These are phyloP conservation scores for Alternaria metachromatica DNA, from an alignment of 2,329 filamentous ascomycete species.

Conservation along the genomic window DNA sequence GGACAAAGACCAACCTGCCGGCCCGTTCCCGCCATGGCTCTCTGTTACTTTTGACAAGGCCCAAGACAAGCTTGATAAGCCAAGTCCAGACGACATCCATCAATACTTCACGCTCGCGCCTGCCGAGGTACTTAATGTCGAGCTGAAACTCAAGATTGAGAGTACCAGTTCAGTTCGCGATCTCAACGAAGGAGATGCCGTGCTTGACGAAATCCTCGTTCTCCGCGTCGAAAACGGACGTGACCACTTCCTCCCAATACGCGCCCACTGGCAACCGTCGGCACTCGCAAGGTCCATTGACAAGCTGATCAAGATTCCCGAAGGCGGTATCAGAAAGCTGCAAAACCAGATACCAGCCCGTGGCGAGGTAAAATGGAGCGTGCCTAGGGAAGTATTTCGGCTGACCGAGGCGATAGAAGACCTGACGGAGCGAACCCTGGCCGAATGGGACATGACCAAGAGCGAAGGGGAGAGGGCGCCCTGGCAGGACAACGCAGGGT, in stretches of 20 bases:
- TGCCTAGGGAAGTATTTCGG: constrained; percentile 86
- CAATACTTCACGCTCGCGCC: constrained; percentile 75
- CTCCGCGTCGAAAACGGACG: constrained; percentile 82
- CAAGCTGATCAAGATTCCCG: constrained; percentile 83
- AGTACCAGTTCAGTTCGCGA: constrained; percentile 68
- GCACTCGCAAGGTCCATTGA: constrained; percentile 86
- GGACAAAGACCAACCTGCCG: constrained; percentile 52
- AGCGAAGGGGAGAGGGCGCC: constrained; percentile 51
- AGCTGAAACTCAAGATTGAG: constrained; percentile 71
- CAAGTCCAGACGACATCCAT: constrained; percentile 37
- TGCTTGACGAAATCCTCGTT: constrained; percentile 85
- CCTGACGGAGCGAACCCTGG: constrained; percentile 63
- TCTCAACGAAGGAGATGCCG: constrained; percentile 71
- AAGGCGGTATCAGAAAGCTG: constrained; percentile 76
- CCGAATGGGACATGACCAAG: constrained; percentile 68
- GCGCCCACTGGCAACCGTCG: constrained; percentile 78
- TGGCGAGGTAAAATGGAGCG: constrained; percentile 70
- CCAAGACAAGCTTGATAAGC: constrained; percentile 47
- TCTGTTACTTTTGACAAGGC: constrained; percentile 68
- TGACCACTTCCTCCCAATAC: constrained; percentile 89
- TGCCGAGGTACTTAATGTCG: constrained; percentile 78
- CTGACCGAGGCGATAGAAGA: constrained; percentile 81
- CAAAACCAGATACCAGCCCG: constrained; percentile 59
- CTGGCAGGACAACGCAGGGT: constrained; percentile 62
- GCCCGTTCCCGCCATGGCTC: constrained; percentile 70